Evolutionary conservation across 345 rosid genomes (phyloP).

Genomic region (Acer yangbiense): DNA sequence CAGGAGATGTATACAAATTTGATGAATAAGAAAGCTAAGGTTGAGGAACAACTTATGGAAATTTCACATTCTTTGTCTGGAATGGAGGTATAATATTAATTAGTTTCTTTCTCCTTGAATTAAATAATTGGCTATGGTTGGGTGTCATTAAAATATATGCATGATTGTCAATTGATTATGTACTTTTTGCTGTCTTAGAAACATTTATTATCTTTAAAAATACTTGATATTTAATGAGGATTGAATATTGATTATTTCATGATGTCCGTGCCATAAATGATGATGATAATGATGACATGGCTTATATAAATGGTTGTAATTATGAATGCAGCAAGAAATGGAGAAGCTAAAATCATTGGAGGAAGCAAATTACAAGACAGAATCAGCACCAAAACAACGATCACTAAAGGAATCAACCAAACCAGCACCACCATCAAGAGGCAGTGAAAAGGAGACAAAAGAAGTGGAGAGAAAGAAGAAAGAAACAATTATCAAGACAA

Average conservation of each 20-base stretch:
- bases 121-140: not conserved
- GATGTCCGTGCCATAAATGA: not conserved
- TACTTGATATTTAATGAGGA: not conserved
- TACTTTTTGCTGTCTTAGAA: not conserved
- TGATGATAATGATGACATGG: not conserved
- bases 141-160: not conserved
- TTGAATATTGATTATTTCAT: too few species aligned
- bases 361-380: slow-evolving; percentile 31
- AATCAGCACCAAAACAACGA: slow-evolving; percentile 19
- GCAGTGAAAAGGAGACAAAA: slow-evolving; percentile 24
- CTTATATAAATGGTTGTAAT: slow-evolving; percentile 5
- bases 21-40: slow-evolving; percentile 53
- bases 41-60: slow-evolving; percentile 59
- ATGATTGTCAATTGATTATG: not conserved
- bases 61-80: slow-evolving; percentile 44
- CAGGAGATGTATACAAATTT: slow-evolving; percentile 63
- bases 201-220: not conserved
- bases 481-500: not conserved
- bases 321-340: slow-evolving; percentile 54
- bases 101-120: not conserved
- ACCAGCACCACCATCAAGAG: slow-evolving; percentile 16
- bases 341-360: slow-evolving; percentile 40
- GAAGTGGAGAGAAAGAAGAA: slow-evolving; percentile 15
- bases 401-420: slow-evolving; percentile 19
- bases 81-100: slow-evolving; percentile 53